Percentiles rank a stretch among this genome's conserved stretches.
Conservation (phyloP, 2,329 filamentous ascomycete genomes). For the Sclerotinia glacialis region DNA sequence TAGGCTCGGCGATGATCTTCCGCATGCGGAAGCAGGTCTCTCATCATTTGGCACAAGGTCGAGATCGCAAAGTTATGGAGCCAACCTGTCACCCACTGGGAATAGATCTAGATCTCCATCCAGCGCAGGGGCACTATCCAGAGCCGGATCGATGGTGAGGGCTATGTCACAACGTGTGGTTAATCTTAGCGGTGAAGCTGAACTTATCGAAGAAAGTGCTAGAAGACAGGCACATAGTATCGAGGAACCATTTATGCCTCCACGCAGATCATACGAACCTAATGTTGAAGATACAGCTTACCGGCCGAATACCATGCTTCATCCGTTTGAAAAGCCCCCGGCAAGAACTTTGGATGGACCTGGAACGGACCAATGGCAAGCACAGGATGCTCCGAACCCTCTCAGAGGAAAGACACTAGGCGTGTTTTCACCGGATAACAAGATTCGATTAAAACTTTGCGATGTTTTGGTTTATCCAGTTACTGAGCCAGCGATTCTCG, state of each 20-base stretch:
- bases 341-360: constrained; percentile 12
- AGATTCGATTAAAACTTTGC: constrained; percentile 70
- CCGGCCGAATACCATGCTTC: constrained; percentile 28
- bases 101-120: constrained; percentile 56
- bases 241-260: constrained; percentile 20
- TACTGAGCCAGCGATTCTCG: constrained; percentile 80
- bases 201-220: constrained; percentile 67
- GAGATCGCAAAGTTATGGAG: constrained; percentile 56
- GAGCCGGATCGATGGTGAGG: constrained; percentile 73
- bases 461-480: constrained; percentile 82
- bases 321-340: constrained; percentile 36
- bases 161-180: constrained; percentile 96
- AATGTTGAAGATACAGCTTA: constrained; percentile 39
- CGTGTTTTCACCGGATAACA: constrained; percentile 76
- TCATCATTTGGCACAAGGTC: constrained; percentile 41
- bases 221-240: constrained; percentile 28
- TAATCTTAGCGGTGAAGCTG: constrained; percentile 90
- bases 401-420: constrained; percentile 83
- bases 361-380: constrained; percentile 25
- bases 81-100: constrained; percentile 52
- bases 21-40: constrained; percentile 57
- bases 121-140: constrained; percentile 62
- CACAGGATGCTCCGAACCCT: constrained; percentile 62
- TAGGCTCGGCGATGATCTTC: constrained; percentile 59
- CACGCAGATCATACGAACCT: constrained; percentile 35